Base-by-base conservation (phyloP, 2,329 filamentous ascomycete species). In the Rutstroemia sp. region DNA sequence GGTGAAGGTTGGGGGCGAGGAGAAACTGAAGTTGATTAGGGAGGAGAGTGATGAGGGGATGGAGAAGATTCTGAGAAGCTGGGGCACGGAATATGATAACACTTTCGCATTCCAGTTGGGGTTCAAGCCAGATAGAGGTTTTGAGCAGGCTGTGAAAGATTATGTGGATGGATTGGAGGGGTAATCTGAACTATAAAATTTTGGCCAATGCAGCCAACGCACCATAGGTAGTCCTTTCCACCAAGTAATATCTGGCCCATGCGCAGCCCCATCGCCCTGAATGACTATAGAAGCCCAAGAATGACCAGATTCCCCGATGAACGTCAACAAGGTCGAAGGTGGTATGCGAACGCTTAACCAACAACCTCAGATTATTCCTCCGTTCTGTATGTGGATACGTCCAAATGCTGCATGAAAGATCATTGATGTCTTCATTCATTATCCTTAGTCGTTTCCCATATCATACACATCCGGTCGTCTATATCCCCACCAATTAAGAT, bases 1-100 rank as follows among this genome's bases (percentile, higher is more conserved):
- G 61, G 77, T 74, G 51, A 75, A 74, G 62, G 72, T 81, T 46
- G 82, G 78, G 9, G 82, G 82, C 1, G 72, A 75, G 67, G 78
- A 83, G 51, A 77, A 74, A 65, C 64, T 83, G 63, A 69, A 69
- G 54, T 69, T 79, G 14, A 69, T 85, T 17, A 74, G 71, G 63
- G 81, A 85, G 68, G 77, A 77, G 68, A 76, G 74, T 57, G 76
- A 82, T 62, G 73, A 74, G 30, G 76, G 71, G 23, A 71, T 80
- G 57, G 80, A 83, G 69, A 72, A 73, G 61, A 82, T 86, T 57
- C 69, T 86, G 67, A 74, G 80, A 61, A 80, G 79, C 58, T 85
- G 82, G 82, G 77, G 80, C 10, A 75, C 77, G 58, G 76, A 78
- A 55, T 78, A 83, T 63, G 79, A 83, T 63, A 78, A 78, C 44